Conservation (phyloP, 768 basidiomycete species). For the Phanerodontia chrysosporium region DNA sequence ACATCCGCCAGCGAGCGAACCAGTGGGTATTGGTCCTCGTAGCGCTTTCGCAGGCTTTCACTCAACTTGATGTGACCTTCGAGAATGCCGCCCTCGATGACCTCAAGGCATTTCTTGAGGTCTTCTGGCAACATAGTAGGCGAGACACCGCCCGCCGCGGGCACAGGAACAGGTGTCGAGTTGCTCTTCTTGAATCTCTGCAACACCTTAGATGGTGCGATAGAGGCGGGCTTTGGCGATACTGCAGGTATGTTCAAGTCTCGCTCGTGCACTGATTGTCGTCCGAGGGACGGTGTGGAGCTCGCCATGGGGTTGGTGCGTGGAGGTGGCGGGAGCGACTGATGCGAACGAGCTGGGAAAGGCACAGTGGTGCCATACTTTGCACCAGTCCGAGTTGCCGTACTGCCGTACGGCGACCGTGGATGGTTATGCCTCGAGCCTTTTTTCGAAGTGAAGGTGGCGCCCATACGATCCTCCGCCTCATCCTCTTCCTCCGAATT, state of each 20-base stretch:
- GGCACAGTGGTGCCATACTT: conserved; percentile 51
- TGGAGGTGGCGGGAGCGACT: conserved; percentile 66
- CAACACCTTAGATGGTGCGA: conserved; percentile 42
- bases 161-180: conserved; percentile 38
- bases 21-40: conserved; percentile 93
- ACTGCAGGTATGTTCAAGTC: conserved; percentile 35
- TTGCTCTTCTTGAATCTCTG: conserved; percentile 69
- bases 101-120: conserved; percentile 78
- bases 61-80: conserved; percentile 86
- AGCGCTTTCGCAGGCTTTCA: conserved; percentile 81
- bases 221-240: conserved; percentile 39
- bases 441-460: conserved; percentile 29
- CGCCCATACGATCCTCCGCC: conserved; percentile 48
- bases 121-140: conserved; percentile 87
- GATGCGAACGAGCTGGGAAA: conserved; percentile 78
- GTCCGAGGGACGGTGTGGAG: conserved; percentile 74
- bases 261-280: conserved; percentile 53
- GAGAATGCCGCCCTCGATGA: conserved; percentile 81
- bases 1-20: conserved; percentile 92
- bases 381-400: conserved; percentile 36
- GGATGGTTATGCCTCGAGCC: conserved; percentile 55
- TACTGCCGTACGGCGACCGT: conserved; percentile 69
- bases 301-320: conserved; percentile 47
- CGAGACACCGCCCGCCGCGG: conserved; percentile 50
- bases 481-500: conserved; percentile 71